Base-by-base conservation (phyloP, 495 filamentous ascomycete genomes). In the Pyrenula massariospora region DNA sequence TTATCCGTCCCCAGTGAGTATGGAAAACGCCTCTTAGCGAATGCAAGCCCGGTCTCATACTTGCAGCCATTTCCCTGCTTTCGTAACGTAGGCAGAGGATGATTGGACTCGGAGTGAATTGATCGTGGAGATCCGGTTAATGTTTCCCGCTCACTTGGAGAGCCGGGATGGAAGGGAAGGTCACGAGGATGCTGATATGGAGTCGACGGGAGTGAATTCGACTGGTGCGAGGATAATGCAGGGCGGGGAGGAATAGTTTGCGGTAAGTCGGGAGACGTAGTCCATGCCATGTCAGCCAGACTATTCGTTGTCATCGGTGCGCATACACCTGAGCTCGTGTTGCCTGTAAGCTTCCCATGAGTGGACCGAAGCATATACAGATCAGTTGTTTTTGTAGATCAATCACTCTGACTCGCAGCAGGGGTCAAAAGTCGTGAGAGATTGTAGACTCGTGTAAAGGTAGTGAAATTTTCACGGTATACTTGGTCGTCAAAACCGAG, bases 131-230 rank as follows among this genome's bases (percentile, higher is more conserved):
- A 96, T 60, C 89, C 88, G 69, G 84, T 88, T 57, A 75, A 71
- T 1, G 79, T 60, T 11, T 76, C 82, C 61, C 76, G 83, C 24
- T 92, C 92, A 2, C 92, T 96, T 12, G 88, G 92, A 52, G 93
- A 91, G 56, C 91, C 79, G 22, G 89, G 92, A 65, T 84, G 82
- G 58, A 88, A 90, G 19, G 87, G 87, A 63, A 89, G 84, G 61
- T 89, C 86, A 60, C 89, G 83, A 61, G 90, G 79, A 67, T 88
- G 85, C 65, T 96, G 91, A 58, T 89, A 90, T 2, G 93, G 93
- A 0, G 93, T 98, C 2, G 93, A 95, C 0, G 93, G 93, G 21
- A 98, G 84, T 19, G 93, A 97, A 65, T 78, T 95, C 11, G 93
- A 95, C 57, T 94, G 90, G 36, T 85, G 75, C 12, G 81, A 73